Conservation (phyloP, 163 green algal genomes). For the Volvox carteri region DNA sequence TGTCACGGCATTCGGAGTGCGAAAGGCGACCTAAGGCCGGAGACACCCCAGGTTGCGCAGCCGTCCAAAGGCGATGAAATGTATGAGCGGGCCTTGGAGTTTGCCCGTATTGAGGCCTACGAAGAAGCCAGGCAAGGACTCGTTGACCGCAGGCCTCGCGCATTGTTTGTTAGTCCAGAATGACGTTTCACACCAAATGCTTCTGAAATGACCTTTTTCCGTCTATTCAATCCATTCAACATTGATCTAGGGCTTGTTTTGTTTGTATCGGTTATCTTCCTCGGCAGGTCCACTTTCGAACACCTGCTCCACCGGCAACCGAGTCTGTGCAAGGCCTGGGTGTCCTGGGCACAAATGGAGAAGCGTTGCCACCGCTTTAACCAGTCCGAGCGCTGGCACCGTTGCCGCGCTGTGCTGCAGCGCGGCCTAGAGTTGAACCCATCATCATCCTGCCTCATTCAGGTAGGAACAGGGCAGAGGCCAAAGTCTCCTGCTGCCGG, state of each 20-base stretch:
- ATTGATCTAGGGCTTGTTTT: background rate
- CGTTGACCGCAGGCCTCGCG: background rate
- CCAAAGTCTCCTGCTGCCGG: no score
- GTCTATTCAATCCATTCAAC: background rate
- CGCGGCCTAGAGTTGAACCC: slow-evolving; percentile 77
- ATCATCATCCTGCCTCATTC: slow-evolving; percentile 66
- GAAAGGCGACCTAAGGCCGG: background rate
- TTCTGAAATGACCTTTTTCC: no score
- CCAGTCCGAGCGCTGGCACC: slow-evolving; percentile 50
- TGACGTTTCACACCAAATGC: no score
- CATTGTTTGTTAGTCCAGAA: no score
- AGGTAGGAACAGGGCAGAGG: no score
- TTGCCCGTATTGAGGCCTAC: background rate
- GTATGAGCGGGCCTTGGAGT: slow-evolving; percentile 30
- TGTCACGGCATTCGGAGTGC: background rate
- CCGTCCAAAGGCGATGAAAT: background rate
- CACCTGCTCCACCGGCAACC: background rate
- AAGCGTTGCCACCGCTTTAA: slow-evolving; percentile 56
- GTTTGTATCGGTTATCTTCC: background rate
- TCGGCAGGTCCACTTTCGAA: slow-evolving; percentile 21
- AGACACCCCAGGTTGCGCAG: background rate
- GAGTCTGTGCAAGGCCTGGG: slow-evolving; percentile 37
- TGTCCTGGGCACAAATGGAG: slow-evolving; percentile 70
- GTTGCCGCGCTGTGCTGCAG: slow-evolving; percentile 78
- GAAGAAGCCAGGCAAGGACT: slow-evolving; percentile 21